Base-by-base conservation (phyloP, 768 basidiomycete species). In the Neoboletus brunneissimus region DNA sequence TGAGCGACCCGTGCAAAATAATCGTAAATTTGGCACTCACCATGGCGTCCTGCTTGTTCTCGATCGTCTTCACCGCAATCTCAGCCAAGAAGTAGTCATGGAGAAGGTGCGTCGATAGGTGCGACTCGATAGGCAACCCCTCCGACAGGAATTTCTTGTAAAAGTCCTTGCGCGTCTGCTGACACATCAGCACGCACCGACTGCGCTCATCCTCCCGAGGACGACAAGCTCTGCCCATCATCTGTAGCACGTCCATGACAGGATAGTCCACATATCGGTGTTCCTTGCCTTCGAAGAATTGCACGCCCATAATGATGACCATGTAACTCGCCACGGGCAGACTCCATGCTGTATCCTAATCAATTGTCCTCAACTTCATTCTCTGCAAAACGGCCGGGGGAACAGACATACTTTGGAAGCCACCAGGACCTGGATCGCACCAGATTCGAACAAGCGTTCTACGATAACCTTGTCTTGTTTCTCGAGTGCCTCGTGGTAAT, bases 301-400 rank as follows among this genome's bases (percentile, higher is more conserved):
- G 97, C 0, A 98, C 94, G n/a, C 96, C 96, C 95, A 98, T 98
- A 64, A 99, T 93, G 69, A 99, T 87, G 42, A 98, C 95, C 93
- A 98, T 97, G 73, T 97, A 95, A 56, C 91, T 87, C 0, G 93
- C 85, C 18, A 97, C 86, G 0, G 97, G 95, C 8, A 99, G 78
- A 66, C 86, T 93, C 97, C 97, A 99, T 0, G 94, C 92, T 0
- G 91, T 94, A 63, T 98, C 97, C 91, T 95, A 48, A 23, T 20
- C 25, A 22, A 46, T 20, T 5, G 40, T 29, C 13, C 37, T 16
- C 50, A 0, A 59, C 34, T 49, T 1, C 52, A 27, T 11, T 9
- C 20, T 34, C 34, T 6, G 29, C 32, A n/a, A 48, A 48, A 23
- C 3, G 1, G 1, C 4, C n/a, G 47, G 37, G 20, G 3, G 16